Evolutionary conservation across 164 flowering plant species (phyloP), one percentile per base, ranked within the genome.

Genomic region (Malania oleifera): DNA sequence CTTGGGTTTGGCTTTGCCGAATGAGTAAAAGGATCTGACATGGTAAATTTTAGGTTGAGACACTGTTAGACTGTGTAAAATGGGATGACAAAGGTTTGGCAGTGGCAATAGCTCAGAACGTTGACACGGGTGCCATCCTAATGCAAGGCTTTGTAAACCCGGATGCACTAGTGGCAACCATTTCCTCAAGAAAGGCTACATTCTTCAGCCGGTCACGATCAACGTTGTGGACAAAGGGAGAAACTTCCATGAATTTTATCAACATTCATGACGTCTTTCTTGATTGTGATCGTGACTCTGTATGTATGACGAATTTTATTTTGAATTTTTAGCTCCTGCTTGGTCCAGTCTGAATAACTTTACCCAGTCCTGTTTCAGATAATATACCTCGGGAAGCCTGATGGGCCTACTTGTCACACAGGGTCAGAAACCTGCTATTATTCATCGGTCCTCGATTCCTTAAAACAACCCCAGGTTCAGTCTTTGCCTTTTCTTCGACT

Each of bases 31-130:
- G n/a, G n/a, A 13, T 61, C 37, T 40, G 12, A 9, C 19, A 19
- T 26, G 26, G 28, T 44, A 12, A n/a, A 54, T 45, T 72, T 43
- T 68, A 91, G 99, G 88, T 85, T 68, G 78, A 75, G 57, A 68
- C 52, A 19, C 63, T 91, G 70, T 63, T 91, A 46, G 91, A 82
- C 55, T 69, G 80, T 60, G 72, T 95, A 44, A 95, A 89, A 69
- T 95, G 99, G 97, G 99, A 91, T 40, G 83, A 83, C 49, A 95
- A 85, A 73, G 99, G 97, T 48, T 73, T 88, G 75, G 97, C 90
- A 1, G 99, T 95, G 63, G 99, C 93, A n/a, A 91, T 91, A 62
- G 96, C 97, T 29, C 99, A 95, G 65, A 79, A 89, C 72, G 82
- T 89, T 45, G 96, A 95, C 57, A 85, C 96, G 6, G 96, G 99